Evolutionary conservation across 2,329 filamentous ascomycete genomes (phyloP), one percentile per base, ranked within the genome.

Genomic region (Ophiostoma pallidulum): DNA sequence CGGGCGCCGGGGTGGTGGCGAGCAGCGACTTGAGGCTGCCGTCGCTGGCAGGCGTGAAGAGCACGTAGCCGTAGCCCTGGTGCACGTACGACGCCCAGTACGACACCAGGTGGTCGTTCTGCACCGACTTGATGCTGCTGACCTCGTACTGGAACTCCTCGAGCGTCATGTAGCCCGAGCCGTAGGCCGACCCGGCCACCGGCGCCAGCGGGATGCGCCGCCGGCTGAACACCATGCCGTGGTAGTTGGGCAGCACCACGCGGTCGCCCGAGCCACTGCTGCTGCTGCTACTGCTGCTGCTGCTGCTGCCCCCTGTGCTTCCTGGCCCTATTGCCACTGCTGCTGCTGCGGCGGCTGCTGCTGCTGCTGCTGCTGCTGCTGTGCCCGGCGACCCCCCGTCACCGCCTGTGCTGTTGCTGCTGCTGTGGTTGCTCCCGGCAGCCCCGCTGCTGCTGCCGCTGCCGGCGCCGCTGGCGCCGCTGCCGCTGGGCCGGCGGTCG

Each of bases 11-110:
- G 5, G 75, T 76, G 44, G 76, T 77, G 14, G 78, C 71, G 50
- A 88, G 71, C 61, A 86, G 82, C 0, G 78, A 76, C 56, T 78
- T 80, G 32, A 89, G 71, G 14, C 70, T 84, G 55, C 76, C 78
- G 53, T 87, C 82, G 49, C 74, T 73, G 8, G 80, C 73, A 14
- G 84, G 83, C 14, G 78, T 77, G 46, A 84, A 78, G 16, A 89
- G 67, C 20, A 81, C 68, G 58, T 82, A 88, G 8, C 78, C 82
- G 51, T 64, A 68, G 6, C 73, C 78, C 54, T 78, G 76, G 47
- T 81, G 71, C 2, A 74, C 78, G 59, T 88, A 89, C 0, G 84
- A 85, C 3, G 77, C 78, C 74, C 78, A 86, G 36, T 84, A 75
- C 10, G 77, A 79, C n/a, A 79, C 75, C 49, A 89, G 71, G 59